A percentile compares a stretch with the other conserved stretches of the same genome.
Conservation (phyloP, 2,329 filamentous ascomycete genomes). For the Fusarium domesticum region DNA sequence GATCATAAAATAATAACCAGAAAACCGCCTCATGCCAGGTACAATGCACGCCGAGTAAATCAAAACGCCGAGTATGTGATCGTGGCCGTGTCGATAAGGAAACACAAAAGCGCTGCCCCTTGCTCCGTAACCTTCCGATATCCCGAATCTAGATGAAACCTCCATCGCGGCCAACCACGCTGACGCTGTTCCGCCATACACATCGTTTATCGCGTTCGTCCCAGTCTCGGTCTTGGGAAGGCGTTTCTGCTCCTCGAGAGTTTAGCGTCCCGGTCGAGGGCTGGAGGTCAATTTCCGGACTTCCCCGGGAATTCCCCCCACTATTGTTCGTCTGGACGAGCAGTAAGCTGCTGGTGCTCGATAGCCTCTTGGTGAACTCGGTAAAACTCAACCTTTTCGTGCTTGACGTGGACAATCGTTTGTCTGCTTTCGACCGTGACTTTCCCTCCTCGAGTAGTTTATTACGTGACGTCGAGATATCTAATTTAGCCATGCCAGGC, state of each 20-base stretch:
- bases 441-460: slow-evolving; percentile 36
- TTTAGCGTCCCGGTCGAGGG: slow-evolving; percentile 42
- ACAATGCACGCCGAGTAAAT: not conserved
- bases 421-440: slow-evolving; percentile 38
- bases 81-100: not conserved
- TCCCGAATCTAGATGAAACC: slow-evolving; percentile 46
- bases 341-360: slow-evolving; percentile 58
- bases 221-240: slow-evolving; percentile 35
- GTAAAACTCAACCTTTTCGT: slow-evolving; percentile 59
- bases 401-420: slow-evolving; percentile 53
- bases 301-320: slow-evolving; percentile 46
- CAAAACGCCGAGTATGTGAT: not conserved
- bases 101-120: not conserved
- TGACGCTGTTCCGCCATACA: slow-evolving; percentile 56
- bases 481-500: slow-evolving; percentile 24
- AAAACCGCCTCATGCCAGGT: not conserved
- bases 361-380: slow-evolving; percentile 59
- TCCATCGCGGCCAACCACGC: slow-evolving; percentile 52
- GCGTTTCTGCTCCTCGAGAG: slow-evolving; percentile 38
- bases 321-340: slow-evolving; percentile 57
- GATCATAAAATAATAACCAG: not conserved
- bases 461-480: slow-evolving; percentile 19
- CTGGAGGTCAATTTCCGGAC: slow-evolving; percentile 44
- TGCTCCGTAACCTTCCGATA: not conserved
- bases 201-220: slow-evolving; percentile 46